Evolutionary conservation across 2,329 filamentous ascomycete genomes (phyloP).

Genomic region (Zasmidium cellare): DNA sequence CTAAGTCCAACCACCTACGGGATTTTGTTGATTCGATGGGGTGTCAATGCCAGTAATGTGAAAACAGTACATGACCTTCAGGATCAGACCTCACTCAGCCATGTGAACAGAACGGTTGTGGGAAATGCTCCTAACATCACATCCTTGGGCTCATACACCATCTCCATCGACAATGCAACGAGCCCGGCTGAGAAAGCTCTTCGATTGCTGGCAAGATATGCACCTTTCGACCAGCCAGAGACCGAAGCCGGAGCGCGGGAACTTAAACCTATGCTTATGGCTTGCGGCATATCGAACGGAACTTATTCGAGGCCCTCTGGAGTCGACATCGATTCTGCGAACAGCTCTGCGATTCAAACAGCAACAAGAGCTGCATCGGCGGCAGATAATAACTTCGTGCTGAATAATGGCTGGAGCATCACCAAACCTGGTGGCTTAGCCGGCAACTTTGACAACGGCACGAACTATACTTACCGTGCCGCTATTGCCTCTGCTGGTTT

Average conservation of each 20-base stretch:
- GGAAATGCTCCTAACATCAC: neutral
- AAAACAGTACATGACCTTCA: constrained; percentile 13
- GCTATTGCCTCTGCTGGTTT: constrained; percentile 9
- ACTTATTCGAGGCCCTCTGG: constrained; percentile 9
- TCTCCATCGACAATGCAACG: neutral
- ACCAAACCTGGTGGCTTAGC: neutral
- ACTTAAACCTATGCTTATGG: constrained; percentile 4
- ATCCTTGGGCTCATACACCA: constrained; percentile 4
- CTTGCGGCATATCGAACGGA: constrained; percentile 13
- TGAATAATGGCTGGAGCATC: constrained; percentile 17
- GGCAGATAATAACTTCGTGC: neutral
- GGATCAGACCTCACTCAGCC: constrained; percentile 5
- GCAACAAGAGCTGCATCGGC: neutral
- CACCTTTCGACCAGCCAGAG: constrained; percentile 8
- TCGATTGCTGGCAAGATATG: constrained; percentile 9
- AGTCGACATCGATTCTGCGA: constrained; percentile 8
- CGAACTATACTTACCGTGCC: constrained; percentile 9
- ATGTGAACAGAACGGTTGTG: neutral
- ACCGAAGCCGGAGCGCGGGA: neutral
- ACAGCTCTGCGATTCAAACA: constrained; percentile 4
- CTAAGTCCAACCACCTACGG: constrained; percentile 15
- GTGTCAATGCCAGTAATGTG: constrained; percentile 10
- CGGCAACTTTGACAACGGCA: constrained; percentile 13
- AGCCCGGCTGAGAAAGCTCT: constrained; percentile 7
- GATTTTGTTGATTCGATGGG: constrained; percentile 17